A percentile compares a stretch with the other conserved stretches of the same genome.
Conservation (phyloP, 148 eudicot species). For the Persicaria maculosa region DNA sequence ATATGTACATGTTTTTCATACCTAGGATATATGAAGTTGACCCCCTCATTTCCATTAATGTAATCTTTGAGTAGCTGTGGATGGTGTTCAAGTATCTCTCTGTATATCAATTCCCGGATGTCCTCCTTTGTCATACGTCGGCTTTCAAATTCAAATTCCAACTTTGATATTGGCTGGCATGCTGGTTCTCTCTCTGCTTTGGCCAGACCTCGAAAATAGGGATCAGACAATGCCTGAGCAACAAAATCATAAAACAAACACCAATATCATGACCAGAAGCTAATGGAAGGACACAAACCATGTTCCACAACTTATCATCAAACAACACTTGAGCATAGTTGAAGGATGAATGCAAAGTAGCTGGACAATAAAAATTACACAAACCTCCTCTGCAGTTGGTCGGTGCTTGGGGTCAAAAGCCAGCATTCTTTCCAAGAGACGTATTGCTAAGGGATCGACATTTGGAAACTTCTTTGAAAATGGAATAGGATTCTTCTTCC, state of each 20-base stretch:
- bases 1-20: not conserved
- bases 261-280: not conserved
- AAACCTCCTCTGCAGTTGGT: constrained; percentile 49
- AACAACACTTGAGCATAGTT: not conserved
- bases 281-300: not conserved
- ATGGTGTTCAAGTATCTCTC: constrained; percentile 12
- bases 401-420: constrained; percentile 57
- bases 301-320: not conserved
- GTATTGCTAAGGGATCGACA: constrained; percentile 37
- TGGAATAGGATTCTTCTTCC: constrained; percentile 33
- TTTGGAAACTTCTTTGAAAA: constrained; percentile 38
- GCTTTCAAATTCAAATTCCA: constrained; percentile 13
- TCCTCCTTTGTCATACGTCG: constrained; percentile 12
- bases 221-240: constrained; percentile 13
- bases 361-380: not conserved
- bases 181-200: constrained; percentile 11
- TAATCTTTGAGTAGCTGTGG: constrained; percentile 15
- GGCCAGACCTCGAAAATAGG: constrained; percentile 11
- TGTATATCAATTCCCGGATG: constrained; percentile 12
- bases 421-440: constrained; percentile 35
- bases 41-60: constrained; percentile 13
- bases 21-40: constrained; percentile 11
- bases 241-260: not conserved
- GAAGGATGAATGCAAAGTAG: not conserved
- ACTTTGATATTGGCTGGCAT: constrained; percentile 11